Conservation (phyloP, 2,329 filamentous ascomycete genomes). For the Pseudopyricularia cyperi region DNA sequence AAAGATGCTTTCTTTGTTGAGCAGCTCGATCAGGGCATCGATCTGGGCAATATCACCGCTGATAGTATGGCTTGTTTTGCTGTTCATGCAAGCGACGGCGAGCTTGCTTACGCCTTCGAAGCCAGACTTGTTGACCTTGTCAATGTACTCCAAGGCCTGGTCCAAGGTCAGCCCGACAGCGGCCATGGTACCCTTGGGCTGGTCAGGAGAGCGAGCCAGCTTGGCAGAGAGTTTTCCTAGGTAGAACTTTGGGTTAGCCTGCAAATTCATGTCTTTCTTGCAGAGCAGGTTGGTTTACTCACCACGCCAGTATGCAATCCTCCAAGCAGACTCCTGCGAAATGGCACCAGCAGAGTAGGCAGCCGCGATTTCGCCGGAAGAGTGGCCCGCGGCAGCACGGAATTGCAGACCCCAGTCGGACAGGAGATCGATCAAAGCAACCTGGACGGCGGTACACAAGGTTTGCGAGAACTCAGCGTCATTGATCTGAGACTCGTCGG, state of each 20-base stretch:
- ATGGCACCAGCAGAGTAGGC: constrained; percentile 27
- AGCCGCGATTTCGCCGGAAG: constrained; percentile 33
- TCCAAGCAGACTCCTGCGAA: constrained; percentile 10
- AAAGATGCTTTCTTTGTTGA: constrained; percentile 12
- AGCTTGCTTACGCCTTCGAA: constrained; percentile 8
- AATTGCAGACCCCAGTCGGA: constrained; percentile 13
- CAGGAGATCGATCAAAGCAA: constrained; percentile 26
- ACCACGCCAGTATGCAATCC: constrained; percentile 11
- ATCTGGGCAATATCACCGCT: constrained; percentile 19
- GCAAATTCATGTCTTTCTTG: constrained; percentile 20
- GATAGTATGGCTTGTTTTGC: constrained; percentile 26
- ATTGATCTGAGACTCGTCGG: constrained; percentile 3
- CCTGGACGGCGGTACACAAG: constrained; percentile 21
- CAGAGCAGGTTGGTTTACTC: constrained; percentile 5
- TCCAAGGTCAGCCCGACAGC: constrained; percentile 20
- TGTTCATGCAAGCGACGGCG: constrained; percentile 30
- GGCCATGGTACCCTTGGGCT: constrained; percentile 25
- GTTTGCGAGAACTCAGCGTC: constrained; percentile 14
- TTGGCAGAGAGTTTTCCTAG: not conserved
- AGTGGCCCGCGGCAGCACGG: constrained; percentile 26
- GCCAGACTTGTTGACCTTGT: not conserved
- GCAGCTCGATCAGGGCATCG: constrained; percentile 13
- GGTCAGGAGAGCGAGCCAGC: constrained; percentile 20
- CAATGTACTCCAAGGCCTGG: constrained; percentile 16
- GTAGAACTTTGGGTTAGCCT: not conserved